Percentiles rank a stretch among this genome's conserved stretches.
These are phyloP conservation scores for Ceriops zippeliana DNA, from an alignment of 345 rosid species.

Conservation along the genomic window DNA sequence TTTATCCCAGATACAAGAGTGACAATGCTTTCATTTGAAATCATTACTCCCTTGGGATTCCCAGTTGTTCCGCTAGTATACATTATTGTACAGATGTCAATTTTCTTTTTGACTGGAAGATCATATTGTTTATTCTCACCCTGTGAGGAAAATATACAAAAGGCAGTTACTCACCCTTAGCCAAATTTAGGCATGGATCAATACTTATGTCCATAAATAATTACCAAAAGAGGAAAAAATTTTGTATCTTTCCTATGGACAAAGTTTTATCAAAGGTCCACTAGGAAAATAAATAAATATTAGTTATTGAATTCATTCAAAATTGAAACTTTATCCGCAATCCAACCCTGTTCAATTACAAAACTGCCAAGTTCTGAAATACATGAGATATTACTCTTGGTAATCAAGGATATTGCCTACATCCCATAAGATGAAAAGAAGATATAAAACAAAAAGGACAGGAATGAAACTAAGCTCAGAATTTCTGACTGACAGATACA, in stretches of 20 bases:
- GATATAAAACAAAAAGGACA: background rate
- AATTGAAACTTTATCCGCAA: background rate
- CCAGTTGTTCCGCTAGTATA: constrained; percentile 99
- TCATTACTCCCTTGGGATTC: constrained; percentile 96
- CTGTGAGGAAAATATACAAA: constrained; percentile 34
- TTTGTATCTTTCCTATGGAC: too few species aligned
- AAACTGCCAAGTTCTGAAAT: background rate
- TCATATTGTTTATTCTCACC: constrained; percentile 66
- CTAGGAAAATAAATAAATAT: too few species aligned
- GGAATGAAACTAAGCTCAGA: background rate
- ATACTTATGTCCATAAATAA: background rate
- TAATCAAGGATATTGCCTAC: constrained; percentile 8
- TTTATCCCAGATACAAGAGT: constrained; percentile 72
- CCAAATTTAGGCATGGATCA: background rate
- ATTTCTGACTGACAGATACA: background rate
- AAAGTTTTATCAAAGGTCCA: too few species aligned
- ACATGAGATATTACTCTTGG: background rate
- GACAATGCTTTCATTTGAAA: constrained; percentile 85
- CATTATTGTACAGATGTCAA: constrained; percentile 91
- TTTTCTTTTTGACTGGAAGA: constrained; percentile 71
- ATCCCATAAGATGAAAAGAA: too few species aligned
- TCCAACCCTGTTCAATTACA: background rate
- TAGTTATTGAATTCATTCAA: too few species aligned
- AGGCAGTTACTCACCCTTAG: background rate
- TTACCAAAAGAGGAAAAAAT: background rate